Evolutionary conservation across 2,329 filamentous ascomycete species (phyloP).

Genomic region (Juglanconis juglandina): DNA sequence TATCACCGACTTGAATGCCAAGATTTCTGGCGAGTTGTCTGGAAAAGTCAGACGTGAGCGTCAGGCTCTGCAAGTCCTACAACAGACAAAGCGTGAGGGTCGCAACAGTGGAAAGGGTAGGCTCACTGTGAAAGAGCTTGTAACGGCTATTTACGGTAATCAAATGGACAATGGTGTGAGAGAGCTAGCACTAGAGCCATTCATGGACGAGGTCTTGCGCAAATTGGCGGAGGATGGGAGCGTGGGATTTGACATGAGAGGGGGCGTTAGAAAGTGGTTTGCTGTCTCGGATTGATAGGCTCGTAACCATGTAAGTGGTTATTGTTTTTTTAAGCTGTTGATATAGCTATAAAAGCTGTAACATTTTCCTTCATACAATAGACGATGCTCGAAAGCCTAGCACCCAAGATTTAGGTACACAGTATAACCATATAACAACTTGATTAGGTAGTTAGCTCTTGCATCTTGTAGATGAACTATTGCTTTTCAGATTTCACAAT

Average conservation of each 20-base stretch:
- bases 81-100: slow-evolving; percentile 14
- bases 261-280: slow-evolving; percentile 38
- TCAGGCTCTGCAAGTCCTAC: slow-evolving; percentile 35
- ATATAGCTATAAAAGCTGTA: no score
- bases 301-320: no score
- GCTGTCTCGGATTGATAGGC: background rate
- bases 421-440: no score
- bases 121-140: slow-evolving; percentile 39
- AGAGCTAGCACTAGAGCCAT: slow-evolving; percentile 38
- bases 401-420: no score
- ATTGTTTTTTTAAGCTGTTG: no score
- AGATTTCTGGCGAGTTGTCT: slow-evolving; percentile 35
- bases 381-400: no score
- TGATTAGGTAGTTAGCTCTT: no score
- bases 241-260: slow-evolving; percentile 37
- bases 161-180: slow-evolving; percentile 32
- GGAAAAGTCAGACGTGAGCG: slow-evolving; percentile 37
- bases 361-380: no score
- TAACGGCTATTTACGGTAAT: slow-evolving; percentile 39
- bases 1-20: slow-evolving; percentile 34
- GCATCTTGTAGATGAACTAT: no score
- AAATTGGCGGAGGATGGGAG: slow-evolving; percentile 41
- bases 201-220: slow-evolving; percentile 38
- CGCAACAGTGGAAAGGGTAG: slow-evolving; percentile 20
- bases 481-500: no score